phyloP scores from a whole-genome alignment of 768 basidiomycete genomes.

The Lactarius trivialis region DNA sequence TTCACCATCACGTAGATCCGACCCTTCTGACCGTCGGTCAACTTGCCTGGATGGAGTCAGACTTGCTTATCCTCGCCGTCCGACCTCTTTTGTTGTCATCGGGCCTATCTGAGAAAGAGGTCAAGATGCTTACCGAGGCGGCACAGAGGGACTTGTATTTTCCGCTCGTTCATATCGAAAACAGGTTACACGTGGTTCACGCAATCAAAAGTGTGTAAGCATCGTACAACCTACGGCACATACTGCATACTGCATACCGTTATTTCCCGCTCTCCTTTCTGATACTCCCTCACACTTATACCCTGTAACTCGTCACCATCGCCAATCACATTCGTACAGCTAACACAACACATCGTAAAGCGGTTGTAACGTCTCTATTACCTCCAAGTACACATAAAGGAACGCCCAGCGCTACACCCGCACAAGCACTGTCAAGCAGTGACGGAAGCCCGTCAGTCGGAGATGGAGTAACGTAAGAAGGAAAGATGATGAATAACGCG shows the following conservation, averaged over 20 bases:
- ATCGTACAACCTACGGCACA: background rate
- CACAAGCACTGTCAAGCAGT: slow-evolving; percentile 28
- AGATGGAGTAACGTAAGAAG: slow-evolving; percentile 25
- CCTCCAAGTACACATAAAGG: slow-evolving; percentile 49
- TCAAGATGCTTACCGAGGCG: slow-evolving; percentile 49
- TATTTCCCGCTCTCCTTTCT: slow-evolving; percentile 7
- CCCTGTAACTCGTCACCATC: slow-evolving; percentile 23
- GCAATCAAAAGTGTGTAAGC: slow-evolving; percentile 35
- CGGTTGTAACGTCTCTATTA: slow-evolving; percentile 57
- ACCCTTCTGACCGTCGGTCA: slow-evolving; percentile 58
- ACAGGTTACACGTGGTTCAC: slow-evolving; percentile 54
- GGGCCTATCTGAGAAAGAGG: slow-evolving; percentile 47
- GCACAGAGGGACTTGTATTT: slow-evolving; percentile 64
- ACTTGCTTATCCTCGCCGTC: slow-evolving; percentile 56
- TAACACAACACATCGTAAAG: slow-evolving; percentile 29
- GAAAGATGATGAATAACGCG: slow-evolving; percentile 28
- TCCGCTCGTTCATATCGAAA: slow-evolving; percentile 44
- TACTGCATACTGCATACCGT: slow-evolving; percentile 4
- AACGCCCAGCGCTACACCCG: slow-evolving; percentile 49
- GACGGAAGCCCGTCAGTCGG: slow-evolving; percentile 30
- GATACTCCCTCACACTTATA: slow-evolving; percentile 16
- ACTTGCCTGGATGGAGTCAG: slow-evolving; percentile 68
- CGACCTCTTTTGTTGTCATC: slow-evolving; percentile 51
- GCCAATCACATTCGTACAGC: slow-evolving; percentile 23
- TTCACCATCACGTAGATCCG: slow-evolving; percentile 37